phyloP scores from a whole-genome alignment of 129 eudicot genomes.

The Arctium minus region DNA sequence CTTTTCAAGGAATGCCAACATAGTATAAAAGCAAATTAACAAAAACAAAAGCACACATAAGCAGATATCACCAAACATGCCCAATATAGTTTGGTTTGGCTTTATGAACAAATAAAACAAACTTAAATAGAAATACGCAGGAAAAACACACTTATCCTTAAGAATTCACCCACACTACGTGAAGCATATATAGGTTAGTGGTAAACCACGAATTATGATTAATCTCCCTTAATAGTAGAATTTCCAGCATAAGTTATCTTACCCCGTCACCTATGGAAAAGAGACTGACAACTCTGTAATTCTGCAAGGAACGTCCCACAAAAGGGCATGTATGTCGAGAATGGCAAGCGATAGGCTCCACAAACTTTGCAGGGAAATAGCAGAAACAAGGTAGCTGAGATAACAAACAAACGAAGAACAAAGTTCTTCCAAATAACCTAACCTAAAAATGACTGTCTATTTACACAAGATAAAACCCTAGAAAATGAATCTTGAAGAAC shows the following conservation, averaged over 20 bases:
- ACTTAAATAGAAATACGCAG: too few relatives aligned
- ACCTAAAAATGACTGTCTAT: too few relatives aligned
- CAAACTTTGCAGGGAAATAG: conserved; percentile 78
- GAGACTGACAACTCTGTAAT: conserved; percentile 55
- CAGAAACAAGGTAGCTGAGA: conserved; percentile 89
- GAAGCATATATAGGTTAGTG: background rate
- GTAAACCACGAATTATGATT: background rate
- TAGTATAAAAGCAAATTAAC: background rate
- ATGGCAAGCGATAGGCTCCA: conserved; percentile 82
- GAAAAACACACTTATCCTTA: background rate
- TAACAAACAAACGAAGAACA: background rate
- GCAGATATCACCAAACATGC: background rate
- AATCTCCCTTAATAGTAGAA: background rate
- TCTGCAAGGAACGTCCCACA: conserved; percentile 86
- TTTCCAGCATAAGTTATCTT: conserved; percentile 20
- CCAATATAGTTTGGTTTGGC: background rate
- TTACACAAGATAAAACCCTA: too few relatives aligned
- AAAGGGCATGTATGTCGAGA: conserved; percentile 70
- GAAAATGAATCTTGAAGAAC: too few relatives aligned
- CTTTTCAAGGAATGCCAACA: background rate
- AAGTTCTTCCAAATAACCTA: too few relatives aligned
- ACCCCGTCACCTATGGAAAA: conserved; percentile 92
- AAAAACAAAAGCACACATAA: background rate
- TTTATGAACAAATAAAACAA: too few relatives aligned
- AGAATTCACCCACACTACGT: background rate